Percentiles rank a stretch among this genome's conserved stretches.
Conservation (phyloP, 495 filamentous ascomycete genomes). For the Penicillium paxilli region DNA sequence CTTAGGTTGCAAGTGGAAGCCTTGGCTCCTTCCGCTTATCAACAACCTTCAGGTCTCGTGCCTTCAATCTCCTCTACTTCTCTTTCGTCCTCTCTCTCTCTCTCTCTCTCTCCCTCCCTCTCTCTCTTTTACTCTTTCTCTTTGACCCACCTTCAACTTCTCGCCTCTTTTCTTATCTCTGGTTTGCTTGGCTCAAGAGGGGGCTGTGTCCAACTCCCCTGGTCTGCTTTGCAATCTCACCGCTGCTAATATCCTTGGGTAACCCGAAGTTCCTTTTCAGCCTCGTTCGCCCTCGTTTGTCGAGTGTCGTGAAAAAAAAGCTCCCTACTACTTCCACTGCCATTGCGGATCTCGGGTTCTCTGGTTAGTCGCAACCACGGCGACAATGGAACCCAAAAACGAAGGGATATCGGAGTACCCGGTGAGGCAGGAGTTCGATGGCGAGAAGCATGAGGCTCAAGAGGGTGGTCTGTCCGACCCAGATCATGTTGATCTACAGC, state of each 20-base stretch:
- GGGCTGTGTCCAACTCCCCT: not conserved
- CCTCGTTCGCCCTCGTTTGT: not conserved
- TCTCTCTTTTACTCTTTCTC: not conserved
- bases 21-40: not conserved
- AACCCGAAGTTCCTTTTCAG: not conserved
- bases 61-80: not conserved
- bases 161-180: not conserved
- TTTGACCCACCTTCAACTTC: not conserved
- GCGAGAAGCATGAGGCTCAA: constrained; percentile 29
- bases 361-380: constrained; percentile 1
- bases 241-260: not conserved
- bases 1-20: no score
- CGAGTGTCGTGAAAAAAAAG: not conserved
- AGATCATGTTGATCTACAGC: constrained; percentile 52
- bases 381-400: constrained; percentile 9
- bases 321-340: not conserved
- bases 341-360: no score
- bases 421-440: constrained; percentile 7
- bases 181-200: not conserved
- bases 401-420: constrained; percentile 12
- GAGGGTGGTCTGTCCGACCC: constrained; percentile 24
- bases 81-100: not conserved
- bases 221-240: not conserved
- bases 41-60: not conserved
- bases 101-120: not conserved